Evolutionary conservation across 2,329 filamentous ascomycete species (phyloP), one percentile per base, ranked within the genome.

Genomic region (Xylaria multiplex): DNA sequence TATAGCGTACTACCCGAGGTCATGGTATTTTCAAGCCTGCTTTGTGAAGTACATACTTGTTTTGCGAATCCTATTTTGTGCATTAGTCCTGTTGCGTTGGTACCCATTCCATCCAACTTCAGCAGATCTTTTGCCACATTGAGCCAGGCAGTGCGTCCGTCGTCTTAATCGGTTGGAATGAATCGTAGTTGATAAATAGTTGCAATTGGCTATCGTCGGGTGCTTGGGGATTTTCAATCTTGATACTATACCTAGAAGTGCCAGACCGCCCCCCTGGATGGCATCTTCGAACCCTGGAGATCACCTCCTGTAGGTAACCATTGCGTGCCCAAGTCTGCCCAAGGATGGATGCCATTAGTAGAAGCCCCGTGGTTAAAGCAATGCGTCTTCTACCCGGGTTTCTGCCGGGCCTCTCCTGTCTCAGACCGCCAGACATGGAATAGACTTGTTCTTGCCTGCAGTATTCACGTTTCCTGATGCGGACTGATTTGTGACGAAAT

Each of bases 61-160:
- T 62, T 40, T 55, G 49, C 19, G 35, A 59, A 43, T 46, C 37
- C 30, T 50, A 62, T 61, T 65, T 24, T 58, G 62, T 60, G 58
- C 61, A 66, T 67, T 58, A 64, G 65, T 32, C 55, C 59, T 63
- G 62, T 65, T 62, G 45, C 59, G 62, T 32, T 49, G 53, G 27
- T 37, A 60, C 35, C 60, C 50, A 43, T 57, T 53, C 24, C 24
- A 35, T 46, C 24, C 19, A 55, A 27, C 37, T 35, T 68, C 42
- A 48, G 46, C 62, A 32, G 60, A 60, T 50, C 60, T 64, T 56
- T 64, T 60, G 48, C 60, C 59, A 6, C 43, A 49, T 68, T 52
- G 13, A 64, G 57, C 52, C 55, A 32, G 35, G 30, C 19, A 48
- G 27, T 35, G 49, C 49, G 27, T 27, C 19, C 8, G 42, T 50